Evolutionary conservation across 1,139 yeast species (phyloP), one percentile per base, ranked within the genome.

Genomic region (Trichomonascaceae sp.): DNA sequence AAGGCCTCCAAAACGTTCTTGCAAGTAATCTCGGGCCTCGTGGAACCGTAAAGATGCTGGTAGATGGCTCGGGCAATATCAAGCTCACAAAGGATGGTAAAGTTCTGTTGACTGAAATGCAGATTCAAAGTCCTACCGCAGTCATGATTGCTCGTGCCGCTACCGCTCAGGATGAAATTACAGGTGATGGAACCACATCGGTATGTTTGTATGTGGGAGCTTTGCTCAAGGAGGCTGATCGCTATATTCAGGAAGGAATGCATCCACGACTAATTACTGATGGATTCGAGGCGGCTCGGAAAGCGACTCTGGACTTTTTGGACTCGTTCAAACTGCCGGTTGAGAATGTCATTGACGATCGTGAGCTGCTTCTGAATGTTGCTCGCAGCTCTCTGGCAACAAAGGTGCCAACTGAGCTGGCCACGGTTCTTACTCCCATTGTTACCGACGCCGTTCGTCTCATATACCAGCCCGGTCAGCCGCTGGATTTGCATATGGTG

Each of bases 181-280:
- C 98, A 11, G 99, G 99, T 34, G 99, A 89, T 57, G 99, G 99
- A 44, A 92, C 99, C 38, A 89, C 98, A n/a, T 80, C 95, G 1
- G 98, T 89, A 38, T 89, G 89, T 35, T 67, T 93, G 44, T 69
- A 87, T 37, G 98, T 89, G 29, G 99, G 99, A 35, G 97, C 92
- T 56, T 65, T 89, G 40, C 69, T 89, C 54, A 82, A 81, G 57
- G 98, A 89, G 60, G 96, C 97, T 22, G 93, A 89, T 54, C 70
- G 97, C 49, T 87, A 73, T 54, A 75, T 84, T 38, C 70, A 76
- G 43, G 98, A 89, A 62, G 98, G 98, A 29, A 80, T 92, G 34
- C 99, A 89, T 59, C 98, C 99, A 29, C 67, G 97, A 50, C 80
- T 87, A 37, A 68, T 89, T 42, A 85, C 89, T 16, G 98, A 89